A percentile compares a stretch with the other conserved stretches of the same genome.
These are phyloP conservation scores for Rutstroemia sp. DNA, from an alignment of 2,329 filamentous ascomycete species.

Conservation along the genomic window DNA sequence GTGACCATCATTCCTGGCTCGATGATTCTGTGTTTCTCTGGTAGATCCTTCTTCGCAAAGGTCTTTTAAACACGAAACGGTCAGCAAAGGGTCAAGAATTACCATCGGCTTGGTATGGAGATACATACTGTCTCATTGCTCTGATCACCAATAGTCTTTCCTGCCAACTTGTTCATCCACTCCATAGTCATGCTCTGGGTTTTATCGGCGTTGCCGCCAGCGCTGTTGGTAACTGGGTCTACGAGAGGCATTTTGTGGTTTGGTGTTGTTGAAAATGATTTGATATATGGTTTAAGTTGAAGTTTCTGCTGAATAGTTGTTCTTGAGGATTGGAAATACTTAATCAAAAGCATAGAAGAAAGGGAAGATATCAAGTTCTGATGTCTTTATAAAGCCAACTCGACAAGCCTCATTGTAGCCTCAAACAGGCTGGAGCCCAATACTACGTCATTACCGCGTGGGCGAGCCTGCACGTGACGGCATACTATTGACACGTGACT, in stretches of 20 bases:
- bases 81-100: conserved; percentile 4
- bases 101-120: background rate
- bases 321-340: too few relatives aligned
- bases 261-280: conserved; percentile 14
- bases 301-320: background rate
- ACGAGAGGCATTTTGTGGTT: conserved; percentile 54
- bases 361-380: too few relatives aligned
- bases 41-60: conserved; percentile 54
- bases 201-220: conserved; percentile 16
- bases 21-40: conserved; percentile 48
- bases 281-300: background rate
- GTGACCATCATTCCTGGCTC: conserved; percentile 50
- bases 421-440: too few relatives aligned
- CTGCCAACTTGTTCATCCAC: conserved; percentile 55
- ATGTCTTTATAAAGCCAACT: too few relatives aligned
- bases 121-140: conserved; percentile 46
- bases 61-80: conserved; percentile 33
- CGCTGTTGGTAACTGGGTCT: conserved; percentile 47
- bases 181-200: conserved; percentile 39
- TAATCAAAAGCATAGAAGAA: too few relatives aligned
- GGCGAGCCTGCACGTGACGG: too few relatives aligned
- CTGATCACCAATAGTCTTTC: conserved; percentile 52
- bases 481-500: too few relatives aligned
- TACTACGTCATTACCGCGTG: too few relatives aligned
- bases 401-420: too few relatives aligned